Conservation (phyloP, 1,284 basidiomycete species). For the Fomitopsis pinicola region DNA sequence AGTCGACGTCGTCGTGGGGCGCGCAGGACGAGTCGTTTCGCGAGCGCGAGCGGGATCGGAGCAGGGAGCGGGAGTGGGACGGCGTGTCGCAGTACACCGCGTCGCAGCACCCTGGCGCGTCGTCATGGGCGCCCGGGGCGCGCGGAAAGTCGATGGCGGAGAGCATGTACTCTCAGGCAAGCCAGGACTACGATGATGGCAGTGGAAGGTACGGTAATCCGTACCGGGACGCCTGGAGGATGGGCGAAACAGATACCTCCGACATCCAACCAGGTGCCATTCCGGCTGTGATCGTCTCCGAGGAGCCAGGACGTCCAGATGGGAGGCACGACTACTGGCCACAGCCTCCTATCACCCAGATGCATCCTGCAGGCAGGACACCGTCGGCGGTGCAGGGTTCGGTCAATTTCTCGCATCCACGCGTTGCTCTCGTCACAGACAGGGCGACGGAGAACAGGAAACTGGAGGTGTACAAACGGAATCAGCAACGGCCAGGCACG, state of each 20-base stretch:
- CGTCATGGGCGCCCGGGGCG: background rate
- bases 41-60: background rate
- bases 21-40: slow-evolving; percentile 2
- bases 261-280: slow-evolving; percentile 27
- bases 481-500: slow-evolving; percentile 24
- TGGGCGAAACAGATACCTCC: background rate
- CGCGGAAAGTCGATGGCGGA: slow-evolving; percentile 25
- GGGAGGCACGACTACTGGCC: slow-evolving; percentile 30
- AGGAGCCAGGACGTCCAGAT: slow-evolving; percentile 16
- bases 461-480: slow-evolving; percentile 56
- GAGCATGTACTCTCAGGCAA: slow-evolving; percentile 28
- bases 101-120: background rate
- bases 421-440: slow-evolving; percentile 37
- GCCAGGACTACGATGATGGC: slow-evolving; percentile 32
- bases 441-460: slow-evolving; percentile 48
- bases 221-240: slow-evolving; percentile 16
- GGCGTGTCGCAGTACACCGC: no score
- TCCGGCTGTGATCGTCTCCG: slow-evolving; percentile 44
- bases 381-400: slow-evolving; percentile 9
- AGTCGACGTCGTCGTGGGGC: slow-evolving; percentile 17
- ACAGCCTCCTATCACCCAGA: background rate
- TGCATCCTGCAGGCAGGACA: slow-evolving; percentile 6
- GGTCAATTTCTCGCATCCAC: slow-evolving; percentile 54
- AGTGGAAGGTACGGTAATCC: slow-evolving; percentile 23
- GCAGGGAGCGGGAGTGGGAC: background rate